phyloP scores from a whole-genome alignment of 129 eudicot genomes.

The Smallanthus sonchifolius region DNA sequence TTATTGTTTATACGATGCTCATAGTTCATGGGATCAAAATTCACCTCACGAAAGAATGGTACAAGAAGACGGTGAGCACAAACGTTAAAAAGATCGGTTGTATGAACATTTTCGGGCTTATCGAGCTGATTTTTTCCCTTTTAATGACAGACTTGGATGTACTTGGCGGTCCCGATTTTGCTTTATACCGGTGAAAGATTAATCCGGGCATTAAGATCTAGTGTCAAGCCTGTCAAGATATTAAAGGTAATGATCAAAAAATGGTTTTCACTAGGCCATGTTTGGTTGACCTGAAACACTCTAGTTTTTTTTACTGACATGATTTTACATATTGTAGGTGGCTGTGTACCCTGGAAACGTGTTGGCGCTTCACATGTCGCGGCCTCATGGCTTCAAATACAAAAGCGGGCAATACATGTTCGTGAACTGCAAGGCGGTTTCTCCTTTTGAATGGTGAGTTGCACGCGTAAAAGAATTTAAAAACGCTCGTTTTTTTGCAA shows the following conservation, averaged over 20 bases:
- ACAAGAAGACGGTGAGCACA: conserved; percentile 57
- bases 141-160: conserved; percentile 69
- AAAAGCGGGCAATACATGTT: conserved; percentile 62
- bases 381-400: conserved; percentile 46
- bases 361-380: conserved; percentile 54
- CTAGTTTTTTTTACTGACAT: not conserved
- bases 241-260: conserved; percentile 36
- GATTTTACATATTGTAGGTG: conserved; percentile 20
- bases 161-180: conserved; percentile 47
- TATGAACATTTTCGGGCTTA: not conserved
- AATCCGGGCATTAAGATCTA: conserved; percentile 43
- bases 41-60: conserved; percentile 56
- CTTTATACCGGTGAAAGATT: conserved; percentile 48
- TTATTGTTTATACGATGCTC: conserved; percentile 48
- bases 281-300: conserved; percentile 1
- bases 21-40: conserved; percentile 44
- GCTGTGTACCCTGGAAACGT: conserved; percentile 59
- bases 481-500: not conserved
- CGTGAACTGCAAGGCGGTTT: conserved; percentile 48
- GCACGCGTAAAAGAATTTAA: not conserved
- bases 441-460: conserved; percentile 52
- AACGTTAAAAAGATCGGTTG: not conserved
- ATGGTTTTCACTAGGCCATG: not conserved
- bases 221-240: conserved; percentile 43
- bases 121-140: not conserved